Percentiles rank a stretch among this genome's conserved stretches.
These are phyloP conservation scores for Neurospora discreta DNA, from an alignment of 495 filamentous ascomycete genomes.

Conservation along the genomic window DNA sequence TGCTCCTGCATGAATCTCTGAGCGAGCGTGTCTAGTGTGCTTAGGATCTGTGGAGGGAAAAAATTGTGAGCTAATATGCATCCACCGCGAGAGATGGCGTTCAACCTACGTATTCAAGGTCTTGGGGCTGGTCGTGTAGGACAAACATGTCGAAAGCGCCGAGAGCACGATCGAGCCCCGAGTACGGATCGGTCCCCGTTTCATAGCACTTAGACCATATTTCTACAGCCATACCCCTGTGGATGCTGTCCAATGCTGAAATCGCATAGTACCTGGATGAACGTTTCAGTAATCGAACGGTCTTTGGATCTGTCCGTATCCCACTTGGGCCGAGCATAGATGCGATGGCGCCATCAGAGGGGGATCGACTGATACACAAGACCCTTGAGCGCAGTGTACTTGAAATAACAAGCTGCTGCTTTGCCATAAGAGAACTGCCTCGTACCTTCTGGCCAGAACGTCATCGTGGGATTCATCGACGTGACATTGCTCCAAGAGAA, in stretches of 20 bases:
- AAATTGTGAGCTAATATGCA: background rate
- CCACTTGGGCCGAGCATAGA: background rate
- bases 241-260: constrained; percentile 64
- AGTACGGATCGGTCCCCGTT: constrained; percentile 11
- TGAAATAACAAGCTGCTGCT: background rate
- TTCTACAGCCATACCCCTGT: constrained; percentile 64
- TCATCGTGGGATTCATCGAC: constrained; percentile 54
- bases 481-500: constrained; percentile 53
- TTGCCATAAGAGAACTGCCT: background rate
- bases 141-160: constrained; percentile 84
- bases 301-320: background rate
- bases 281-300: background rate
- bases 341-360: background rate
- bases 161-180: constrained; percentile 57
- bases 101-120: constrained; percentile 56
- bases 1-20: constrained; percentile 36
- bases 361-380: background rate
- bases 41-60: constrained; percentile 36
- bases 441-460: constrained; percentile 68
- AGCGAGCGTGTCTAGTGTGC: constrained; percentile 53
- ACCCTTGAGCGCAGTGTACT: background rate
- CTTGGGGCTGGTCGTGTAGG: constrained; percentile 54
- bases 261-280: constrained; percentile 57
- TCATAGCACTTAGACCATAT: constrained; percentile 52
- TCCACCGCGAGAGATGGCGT: background rate